Evolutionary conservation across 805 yeast species (phyloP), one percentile per base, ranked within the genome.

Genomic region (Yarrowia divulgata): DNA sequence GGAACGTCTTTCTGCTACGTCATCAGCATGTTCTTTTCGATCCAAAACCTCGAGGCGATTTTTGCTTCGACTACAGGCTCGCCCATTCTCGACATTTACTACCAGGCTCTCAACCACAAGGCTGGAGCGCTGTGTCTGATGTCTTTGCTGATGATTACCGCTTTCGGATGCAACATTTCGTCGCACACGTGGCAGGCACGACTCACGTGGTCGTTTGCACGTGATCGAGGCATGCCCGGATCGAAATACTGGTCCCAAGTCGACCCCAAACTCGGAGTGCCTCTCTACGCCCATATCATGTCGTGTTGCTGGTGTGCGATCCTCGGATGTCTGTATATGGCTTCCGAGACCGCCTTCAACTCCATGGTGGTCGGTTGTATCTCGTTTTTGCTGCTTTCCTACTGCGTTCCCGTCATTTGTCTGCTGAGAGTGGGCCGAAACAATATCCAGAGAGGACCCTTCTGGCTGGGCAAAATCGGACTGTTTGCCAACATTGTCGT

Each of bases 151-250:
- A 78, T 86, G 55, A 71, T 83, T 13, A 84, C 89, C 9, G 89
- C 88, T 18, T 74, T 84, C 69, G 87, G 88, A 63, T 85, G 90
- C 77, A 84, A 84, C 72, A 83, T 87, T 73, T 83, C 88, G 8
- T 84, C 87, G 18, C 88, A 86, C 72, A 87, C 91, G 12, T 87
- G 90, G 90, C 88, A 86, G 74, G 86, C 89, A 32, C 81, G 92
- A 73, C 80, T 87, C 63, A 81, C 88, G 71, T 89, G 90, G 90
- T 86, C 90, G 8, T 86, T 88, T 73, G 82, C 90, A 4, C 81
- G 90, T 77, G 91, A 88, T 74, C 83, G 86, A 58, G 90, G 89
- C 45, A 78, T 86, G 69, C 87, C 88, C 46, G 85, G 83, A 45
- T 85, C 89, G 8, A 79, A 77, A 50, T 81, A 81, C 71, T 84